Base-by-base conservation (phyloP, 345 rosid genomes). In the Viola odorata region DNA sequence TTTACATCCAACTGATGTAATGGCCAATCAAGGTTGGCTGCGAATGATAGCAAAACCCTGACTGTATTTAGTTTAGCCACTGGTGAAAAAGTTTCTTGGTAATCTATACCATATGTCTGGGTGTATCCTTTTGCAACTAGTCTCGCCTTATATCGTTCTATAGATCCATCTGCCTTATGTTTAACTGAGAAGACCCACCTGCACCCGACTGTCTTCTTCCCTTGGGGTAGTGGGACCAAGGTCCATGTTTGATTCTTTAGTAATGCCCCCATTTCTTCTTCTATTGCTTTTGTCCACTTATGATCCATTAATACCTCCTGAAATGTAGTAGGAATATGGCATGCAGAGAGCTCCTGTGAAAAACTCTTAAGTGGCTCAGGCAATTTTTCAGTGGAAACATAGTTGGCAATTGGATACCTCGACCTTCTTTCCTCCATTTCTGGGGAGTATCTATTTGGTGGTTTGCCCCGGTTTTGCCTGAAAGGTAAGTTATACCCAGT, bases 221-320 rank as follows among this genome's bases (percentile, higher is more conserved):
- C 3, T 5, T 0, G 0, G 1, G 52, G 15, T 3, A 36, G 11
- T 12, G 39, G 5, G 3, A 53, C 23, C 4, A 42, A 11, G n/a
- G 17, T 12, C 58, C 41, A 52, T 40, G 66, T 62, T 8, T 62
- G 7, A 50, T 50, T 61, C 2, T 61, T 15, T 0, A 32, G 7
- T 8, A 37, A 32, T 12, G 37, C 54, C 6, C 14, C 5, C 32
- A 62, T 8, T 40, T 62, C 58, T 62, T 62, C 66, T 11, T 41
- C 5, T 52, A 62, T 62, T 1, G 41, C 58, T 0, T 41, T 9
- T 7, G 12, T 0, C 58, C 50, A 62, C 15, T 11, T 23, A 2
- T 11, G 11, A 0, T 51, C 14, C 0, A 0, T 40, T 7, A 50
- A 1, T 0, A 51, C 52, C 32, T 59, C 52, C 5, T 12, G 3